Base-by-base conservation (phyloP, 2,329 filamentous ascomycete genomes). In the Colletotrichum tanaceti region DNA sequence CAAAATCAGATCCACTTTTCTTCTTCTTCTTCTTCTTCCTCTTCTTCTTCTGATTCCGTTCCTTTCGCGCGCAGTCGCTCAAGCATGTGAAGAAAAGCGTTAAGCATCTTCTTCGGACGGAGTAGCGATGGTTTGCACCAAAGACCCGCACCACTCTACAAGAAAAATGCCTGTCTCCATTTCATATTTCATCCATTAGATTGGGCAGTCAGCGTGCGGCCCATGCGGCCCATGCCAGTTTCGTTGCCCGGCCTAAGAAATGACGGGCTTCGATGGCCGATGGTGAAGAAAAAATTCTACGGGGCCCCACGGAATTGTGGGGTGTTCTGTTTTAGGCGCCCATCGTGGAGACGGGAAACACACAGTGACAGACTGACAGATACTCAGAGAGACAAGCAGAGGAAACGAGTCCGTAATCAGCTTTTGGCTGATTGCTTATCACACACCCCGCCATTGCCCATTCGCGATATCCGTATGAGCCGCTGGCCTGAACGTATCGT, bases 271-370 rank as follows among this genome's bases (percentile, higher is more conserved):
- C 18, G 38, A 35, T 11, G 57, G 18, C 32, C 44, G 9, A 65
- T 18, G 14, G 28, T 28, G 35, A 41, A 22, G 46, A 63, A 68
- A 68, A 60, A 65, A 57, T 65, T 65, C 55, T 65, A 68, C 61
- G 47, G 65, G 61, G 61, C 61, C 61, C 65, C 62, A 68, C 65
- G 65, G 16, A 39, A 59, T 44, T 68, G 65, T 68, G 65, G 65
- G 57, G 65, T 68, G 39, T 5, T 35, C 7, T 3, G 24, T 35
- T 35, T 53, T 35, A 14, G 63, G 38, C 58, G 58, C 22, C 32
- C 47, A 38, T 62, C 57, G 63, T 46, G 58, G 47, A 54, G 64
- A 28, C 46, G 43, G 52, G n/a, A 24, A 32, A 44, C 32, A 35
- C 28, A 9, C 32, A 10, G n/a, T n/a, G n/a, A n/a, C n/a, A n/a